Percentiles rank a stretch among this genome's conserved stretches.
phyloP scores from a whole-genome alignment of 208 protist genomes.

The Acanthamoeba lenticulata region DNA sequence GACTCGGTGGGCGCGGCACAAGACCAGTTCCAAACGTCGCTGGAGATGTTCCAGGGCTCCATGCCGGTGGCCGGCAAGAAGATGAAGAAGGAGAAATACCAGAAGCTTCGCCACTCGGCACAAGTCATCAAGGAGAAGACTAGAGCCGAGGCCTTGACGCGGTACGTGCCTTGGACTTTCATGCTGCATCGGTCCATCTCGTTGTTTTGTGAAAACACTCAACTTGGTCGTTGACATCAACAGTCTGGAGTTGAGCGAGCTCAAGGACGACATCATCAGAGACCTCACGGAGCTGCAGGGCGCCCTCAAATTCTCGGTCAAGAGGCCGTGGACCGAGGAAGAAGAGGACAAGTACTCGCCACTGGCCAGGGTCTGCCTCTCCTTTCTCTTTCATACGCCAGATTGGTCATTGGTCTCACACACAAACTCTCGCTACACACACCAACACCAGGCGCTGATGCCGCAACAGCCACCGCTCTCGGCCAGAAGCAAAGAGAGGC shows the following conservation, averaged over 20 bases:
- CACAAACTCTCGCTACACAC: too few species aligned
- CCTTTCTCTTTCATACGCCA: too few species aligned
- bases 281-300: slow-evolving; percentile 16
- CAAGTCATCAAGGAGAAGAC: slow-evolving; percentile 49
- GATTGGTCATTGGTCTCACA: too few species aligned
- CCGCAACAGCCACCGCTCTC: too few species aligned
- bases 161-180: neutral
- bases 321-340: slow-evolving; percentile 30
- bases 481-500: too few species aligned
- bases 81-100: slow-evolving; percentile 39
- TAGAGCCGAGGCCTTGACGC: neutral
- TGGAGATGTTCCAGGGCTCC: slow-evolving; percentile 49
- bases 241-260: neutral
- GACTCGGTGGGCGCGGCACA: neutral
- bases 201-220: too few species aligned
- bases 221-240: too few species aligned
- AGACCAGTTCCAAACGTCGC: slow-evolving; percentile 29
- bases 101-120: neutral
- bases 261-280: slow-evolving; percentile 58
- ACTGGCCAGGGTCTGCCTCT: neutral
- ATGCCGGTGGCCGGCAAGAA: neutral
- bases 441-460: too few species aligned
- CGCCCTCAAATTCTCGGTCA: slow-evolving; percentile 49
- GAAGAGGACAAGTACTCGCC: slow-evolving; percentile 17
- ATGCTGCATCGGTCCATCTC: too few species aligned